phyloP scores from a whole-genome alignment of 805 yeast genomes.

The Hanseniaspora pseudoguilliermondii region DNA sequence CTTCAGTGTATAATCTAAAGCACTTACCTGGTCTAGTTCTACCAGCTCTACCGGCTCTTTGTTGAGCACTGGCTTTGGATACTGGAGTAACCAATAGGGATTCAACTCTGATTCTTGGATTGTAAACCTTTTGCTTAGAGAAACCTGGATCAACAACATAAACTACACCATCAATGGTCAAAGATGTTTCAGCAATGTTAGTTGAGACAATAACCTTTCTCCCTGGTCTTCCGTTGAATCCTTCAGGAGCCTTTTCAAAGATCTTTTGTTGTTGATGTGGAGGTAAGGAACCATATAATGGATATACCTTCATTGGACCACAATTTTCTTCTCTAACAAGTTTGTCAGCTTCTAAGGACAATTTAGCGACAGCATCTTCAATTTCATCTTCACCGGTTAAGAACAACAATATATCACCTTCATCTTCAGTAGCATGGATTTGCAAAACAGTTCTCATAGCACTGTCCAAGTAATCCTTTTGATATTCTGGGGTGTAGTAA shows the following conservation, averaged over 20 bases:
- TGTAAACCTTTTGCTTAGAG: slow-evolving; percentile 89
- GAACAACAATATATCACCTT: slow-evolving; percentile 77
- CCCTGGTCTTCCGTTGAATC: slow-evolving; percentile 78
- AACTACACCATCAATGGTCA: slow-evolving; percentile 94
- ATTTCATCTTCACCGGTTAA: slow-evolving; percentile 96
- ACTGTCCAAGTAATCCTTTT: slow-evolving; percentile 86
- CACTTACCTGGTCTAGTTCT: slow-evolving; percentile 98
- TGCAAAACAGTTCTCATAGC: slow-evolving; percentile 92
- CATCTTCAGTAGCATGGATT: slow-evolving; percentile 91
- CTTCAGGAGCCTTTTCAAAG: slow-evolving; percentile 76
- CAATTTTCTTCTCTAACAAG: slow-evolving; percentile 75
- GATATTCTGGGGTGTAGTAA: slow-evolving; percentile 92
- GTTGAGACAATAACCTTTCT: slow-evolving; percentile 86
- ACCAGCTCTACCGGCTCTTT: slow-evolving; percentile 99
- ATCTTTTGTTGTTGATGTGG: slow-evolving; percentile 91
- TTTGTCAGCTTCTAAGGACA: slow-evolving; percentile 78
- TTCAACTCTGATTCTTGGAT: slow-evolving; percentile 91
- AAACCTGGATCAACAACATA: slow-evolving; percentile 97
- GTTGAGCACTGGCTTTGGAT: slow-evolving; percentile 94
- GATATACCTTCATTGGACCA: slow-evolving; percentile 83
- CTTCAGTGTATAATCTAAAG: slow-evolving; percentile 91
- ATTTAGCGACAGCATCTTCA: slow-evolving; percentile 88
- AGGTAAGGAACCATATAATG: slow-evolving; percentile 90
- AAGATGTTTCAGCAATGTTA: slow-evolving; percentile 93
- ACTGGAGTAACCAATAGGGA: slow-evolving; percentile 89